Evolutionary conservation across 1,284 basidiomycete species (phyloP), one percentile per base, ranked within the genome.

Genomic region (Uromyces viciae-fabae): DNA sequence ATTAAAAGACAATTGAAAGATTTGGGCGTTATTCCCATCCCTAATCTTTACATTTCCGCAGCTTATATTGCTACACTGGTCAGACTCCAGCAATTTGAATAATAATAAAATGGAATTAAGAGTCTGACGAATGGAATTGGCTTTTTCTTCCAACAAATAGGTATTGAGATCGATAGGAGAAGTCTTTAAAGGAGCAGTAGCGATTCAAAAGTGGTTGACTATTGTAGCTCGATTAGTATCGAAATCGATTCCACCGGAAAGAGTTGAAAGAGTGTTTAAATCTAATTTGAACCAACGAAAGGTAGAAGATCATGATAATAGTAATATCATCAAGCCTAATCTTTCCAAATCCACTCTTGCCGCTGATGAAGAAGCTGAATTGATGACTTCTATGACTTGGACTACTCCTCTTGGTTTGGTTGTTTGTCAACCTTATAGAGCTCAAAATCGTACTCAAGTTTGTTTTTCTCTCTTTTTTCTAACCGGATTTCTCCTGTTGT

Each of bases 361-460:
- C 56, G 79, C 80, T 73, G 82, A 81, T 5, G 87, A 46, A 82
- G 89, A 89, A 83, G 92, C 92, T 86, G 95, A 98, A 86, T 92
- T 95, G 85, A 98, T 99, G 96, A 94, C 94, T 22, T 90, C 91
- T 25, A 94, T 99, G 15, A 92, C 96, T 31, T 99, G 97, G 97
- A 98, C 95, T 15, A 96, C 95, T 0, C 93, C 94, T 0, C 88
- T 99, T 11, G 95, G 95, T 8, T 86, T 99, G 80, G 96, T 96
- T 0, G 93, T 99, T 83, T 94, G 96, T 0, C 97, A 99, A 87
- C 97, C 95, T 1, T 99, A 99, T 86, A 90, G 97, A 83, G 94
- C 94, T 88, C 86, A 88, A 22, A 91, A 91, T 84, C 89, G 92
- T 84, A 94, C 92, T 86, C 95, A 87, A 83, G 82, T 87, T 7